Conservation (phyloP, 306 rosid species). For the Quercus variabilis region DNA sequence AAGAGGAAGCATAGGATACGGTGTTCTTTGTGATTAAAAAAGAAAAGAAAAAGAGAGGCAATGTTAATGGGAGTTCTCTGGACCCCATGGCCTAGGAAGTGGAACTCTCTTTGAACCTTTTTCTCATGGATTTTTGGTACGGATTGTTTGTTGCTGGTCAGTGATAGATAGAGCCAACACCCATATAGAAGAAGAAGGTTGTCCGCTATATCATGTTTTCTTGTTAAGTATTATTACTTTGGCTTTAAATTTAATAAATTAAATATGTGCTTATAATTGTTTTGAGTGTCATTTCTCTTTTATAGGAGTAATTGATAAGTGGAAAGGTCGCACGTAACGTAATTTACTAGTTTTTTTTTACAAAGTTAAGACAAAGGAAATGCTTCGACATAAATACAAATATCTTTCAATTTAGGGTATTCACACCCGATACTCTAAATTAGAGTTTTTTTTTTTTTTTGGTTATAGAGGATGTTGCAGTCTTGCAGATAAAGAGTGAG, state of each 20-base stretch:
- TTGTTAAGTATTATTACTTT: not conserved
- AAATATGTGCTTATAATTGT: not conserved
- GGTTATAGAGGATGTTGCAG: too few relatives aligned
- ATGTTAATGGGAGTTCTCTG: slow-evolving; percentile 1
- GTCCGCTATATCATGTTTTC: slow-evolving; percentile 17
- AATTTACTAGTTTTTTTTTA: too few relatives aligned
- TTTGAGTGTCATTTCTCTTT: too few relatives aligned
- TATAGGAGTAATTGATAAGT: too few relatives aligned
- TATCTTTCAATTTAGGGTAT: too few relatives aligned
- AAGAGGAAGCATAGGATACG: slow-evolving; percentile 20
- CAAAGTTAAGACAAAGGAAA: too few relatives aligned
- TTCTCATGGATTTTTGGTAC: slow-evolving; percentile 17
- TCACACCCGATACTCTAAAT: too few relatives aligned
- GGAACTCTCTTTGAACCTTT: not conserved
- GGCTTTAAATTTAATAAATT: not conserved
- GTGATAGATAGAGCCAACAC: slow-evolving; percentile 24
- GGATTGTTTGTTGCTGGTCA: slow-evolving; percentile 27
- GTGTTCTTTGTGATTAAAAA: not conserved
- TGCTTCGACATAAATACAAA: too few relatives aligned
- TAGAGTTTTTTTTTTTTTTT: too few relatives aligned
- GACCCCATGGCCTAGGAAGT: slow-evolving; percentile 25
- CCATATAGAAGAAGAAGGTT: not conserved
- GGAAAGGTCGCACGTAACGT: too few relatives aligned
- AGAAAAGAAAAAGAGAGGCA: not conserved
- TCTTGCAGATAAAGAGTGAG: too few relatives aligned